Evolutionary conservation across 1,284 basidiomycete species (phyloP), one percentile per base, ranked within the genome.

Genomic region (Leucoagaricus sp.): DNA sequence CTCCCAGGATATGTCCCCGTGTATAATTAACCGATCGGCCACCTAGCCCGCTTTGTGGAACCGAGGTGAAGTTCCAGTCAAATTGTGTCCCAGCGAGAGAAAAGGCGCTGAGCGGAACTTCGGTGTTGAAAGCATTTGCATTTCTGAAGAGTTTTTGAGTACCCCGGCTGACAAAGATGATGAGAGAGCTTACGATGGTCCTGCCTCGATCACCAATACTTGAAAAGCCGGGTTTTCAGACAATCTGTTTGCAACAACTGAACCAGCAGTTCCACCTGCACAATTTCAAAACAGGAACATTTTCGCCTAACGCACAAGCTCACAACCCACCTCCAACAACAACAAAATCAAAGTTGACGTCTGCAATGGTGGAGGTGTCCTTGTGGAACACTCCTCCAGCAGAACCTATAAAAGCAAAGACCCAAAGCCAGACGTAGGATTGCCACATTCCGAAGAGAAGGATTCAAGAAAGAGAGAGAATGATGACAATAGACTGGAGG

Each of bases 61-160:
- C 57, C 6, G 66, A 71, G 1, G 69, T 72, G 57, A 63, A 72
- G 53, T 72, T 73, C 72, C 71, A 74, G 54, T 65, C 64, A 31
- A 64, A 66, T 3, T 48, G 48, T 10, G 56, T 49, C 10, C 28
- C 25, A 17, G 49, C 48, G 3, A 61, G 52, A 1, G 38, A 40
- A 19, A 56, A 56, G 10, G 53, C 33, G 6, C 60, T 36, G 31
- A 58, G 57, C 13, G 63, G 63, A n/a, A 64, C 60, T 17, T 50
- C 31, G 4, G 62, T 47, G 46, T 63, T 53, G 15, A 63, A 31
- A 3, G 61, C 61, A 28, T 60, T 58, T n/a, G 49, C 41, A 49
- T 63, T 58, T 4, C 61, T 64, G 55, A 7, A 19, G 9, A 44
- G 28, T 21, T 15, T 31, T n/a, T 17, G 17, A n/a, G n/a, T 6